Conservation (phyloP, 768 basidiomycete genomes). For the Kwoniella sp. region DNA sequence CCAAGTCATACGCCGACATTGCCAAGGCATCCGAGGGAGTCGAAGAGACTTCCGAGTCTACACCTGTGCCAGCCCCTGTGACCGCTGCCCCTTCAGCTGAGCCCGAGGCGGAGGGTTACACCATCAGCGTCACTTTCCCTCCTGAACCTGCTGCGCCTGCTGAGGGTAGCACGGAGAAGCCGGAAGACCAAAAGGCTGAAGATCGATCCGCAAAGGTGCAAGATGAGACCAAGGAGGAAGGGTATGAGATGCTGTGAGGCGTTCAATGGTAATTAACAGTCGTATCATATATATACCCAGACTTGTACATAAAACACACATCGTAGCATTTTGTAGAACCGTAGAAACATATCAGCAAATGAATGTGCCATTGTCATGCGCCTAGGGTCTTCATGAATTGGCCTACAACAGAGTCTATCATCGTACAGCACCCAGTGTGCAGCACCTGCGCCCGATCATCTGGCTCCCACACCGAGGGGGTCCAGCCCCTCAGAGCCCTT, state of each 20-base stretch:
- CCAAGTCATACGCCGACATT: slow-evolving; percentile 8
- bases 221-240: slow-evolving; percentile 17
- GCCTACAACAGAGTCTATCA: too few species aligned
- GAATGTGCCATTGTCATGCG: too few species aligned
- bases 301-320: not conserved
- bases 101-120: slow-evolving; percentile 2
- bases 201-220: slow-evolving; percentile 9
- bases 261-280: not conserved
- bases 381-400: too few species aligned
- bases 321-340: not conserved
- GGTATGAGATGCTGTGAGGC: slow-evolving; percentile 13
- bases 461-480: slow-evolving; percentile 9
- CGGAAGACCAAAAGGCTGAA: slow-evolving; percentile 1
- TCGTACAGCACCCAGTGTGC: too few species aligned
- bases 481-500: not conserved
- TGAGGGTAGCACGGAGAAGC: slow-evolving; percentile 3
- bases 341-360: slow-evolving; percentile 1
- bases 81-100: not conserved
- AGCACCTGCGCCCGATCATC: too few species aligned
- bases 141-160: not conserved
- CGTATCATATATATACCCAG: not conserved
- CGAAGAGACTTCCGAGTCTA: not conserved
- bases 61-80: not conserved
- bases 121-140: slow-evolving; percentile 8
- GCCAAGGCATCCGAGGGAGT: not conserved